Percentiles rank a stretch among this genome's conserved stretches.
These are phyloP conservation scores for Craterostigma plantagineum DNA, from an alignment of 257 asterid species.

Conservation along the genomic window DNA sequence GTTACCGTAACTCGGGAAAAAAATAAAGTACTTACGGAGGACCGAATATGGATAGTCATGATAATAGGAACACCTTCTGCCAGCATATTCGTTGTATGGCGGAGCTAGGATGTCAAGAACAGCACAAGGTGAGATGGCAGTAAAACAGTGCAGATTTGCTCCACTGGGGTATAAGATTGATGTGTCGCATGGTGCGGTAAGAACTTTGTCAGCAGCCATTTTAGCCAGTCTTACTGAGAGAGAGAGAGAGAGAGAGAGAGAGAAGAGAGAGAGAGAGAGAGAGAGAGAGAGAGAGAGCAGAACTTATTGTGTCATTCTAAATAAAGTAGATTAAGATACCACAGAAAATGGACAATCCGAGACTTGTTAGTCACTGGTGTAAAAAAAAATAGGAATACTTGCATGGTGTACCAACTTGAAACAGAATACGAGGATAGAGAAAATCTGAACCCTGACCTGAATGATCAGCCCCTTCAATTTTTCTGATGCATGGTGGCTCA, in stretches of 20 bases:
- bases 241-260: conserved; percentile 7
- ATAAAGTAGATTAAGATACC: neutral
- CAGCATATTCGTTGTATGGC: conserved; percentile 56
- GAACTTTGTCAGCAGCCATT: conserved; percentile 59
- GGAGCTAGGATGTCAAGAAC: conserved; percentile 93
- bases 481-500: conserved; percentile 54
- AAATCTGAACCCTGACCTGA: conserved; percentile 10
- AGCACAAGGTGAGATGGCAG: conserved; percentile 89
- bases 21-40: conserved; percentile 36
- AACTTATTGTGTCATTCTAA: no score
- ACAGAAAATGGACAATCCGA: no score
- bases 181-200: conserved; percentile 57
- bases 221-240: conserved; percentile 76
- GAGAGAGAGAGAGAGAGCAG: no score
- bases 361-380: neutral
- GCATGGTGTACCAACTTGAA: no score
- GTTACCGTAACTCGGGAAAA: neutral
- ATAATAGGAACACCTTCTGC: conserved; percentile 75
- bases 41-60: conserved; percentile 59
- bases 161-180: conserved; percentile 70
- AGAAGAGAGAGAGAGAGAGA: no score
- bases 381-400: conserved; percentile 1
- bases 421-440: no score
- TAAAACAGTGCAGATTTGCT: conserved; percentile 84
- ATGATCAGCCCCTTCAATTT: conserved; percentile 25